Percentiles rank a stretch among this genome's conserved stretches.
Evolutionary conservation across 352 stramenopile genomes (phyloP).

Genomic region (Pythium vanterpoolii): DNA sequence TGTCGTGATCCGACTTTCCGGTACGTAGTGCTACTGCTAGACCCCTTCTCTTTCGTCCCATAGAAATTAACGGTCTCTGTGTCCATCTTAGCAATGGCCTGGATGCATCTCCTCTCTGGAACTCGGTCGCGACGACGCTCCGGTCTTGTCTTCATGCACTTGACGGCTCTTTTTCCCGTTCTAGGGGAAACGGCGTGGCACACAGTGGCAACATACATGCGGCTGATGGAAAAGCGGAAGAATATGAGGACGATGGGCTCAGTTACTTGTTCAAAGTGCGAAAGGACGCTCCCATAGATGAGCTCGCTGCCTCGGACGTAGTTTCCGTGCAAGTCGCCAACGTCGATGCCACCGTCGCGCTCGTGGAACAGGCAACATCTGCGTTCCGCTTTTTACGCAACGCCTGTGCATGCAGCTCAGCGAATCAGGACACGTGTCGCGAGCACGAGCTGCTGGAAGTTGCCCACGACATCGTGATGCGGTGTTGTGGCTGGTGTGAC

Average conservation of each 20-base stretch:
- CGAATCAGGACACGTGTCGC: slow-evolving; percentile 52
- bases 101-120: slow-evolving; percentile 24
- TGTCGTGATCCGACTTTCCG: slow-evolving; percentile 50
- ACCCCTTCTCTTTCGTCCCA: not conserved
- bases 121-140: slow-evolving; percentile 16
- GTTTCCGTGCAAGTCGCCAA: slow-evolving; percentile 32
- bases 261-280: slow-evolving; percentile 63
- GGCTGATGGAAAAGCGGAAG: slow-evolving; percentile 1
- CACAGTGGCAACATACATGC: not conserved
- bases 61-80: not conserved
- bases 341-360: not conserved
- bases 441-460: slow-evolving; percentile 21
- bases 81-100: slow-evolving; percentile 15
- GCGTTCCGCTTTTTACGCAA: slow-evolving; percentile 74
- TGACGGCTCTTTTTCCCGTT: slow-evolving; percentile 11
- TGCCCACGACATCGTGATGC: slow-evolving; percentile 37
- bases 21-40: slow-evolving; percentile 21
- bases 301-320: slow-evolving; percentile 22
- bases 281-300: slow-evolving; percentile 29
- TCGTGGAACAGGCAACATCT: slow-evolving; percentile 31
- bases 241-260: slow-evolving; percentile 57
- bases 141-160: slow-evolving; percentile 13
- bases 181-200: slow-evolving; percentile 4
- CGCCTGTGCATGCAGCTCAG: slow-evolving; percentile 40
- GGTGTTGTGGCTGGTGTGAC: slow-evolving; percentile 54